These are phyloP conservation scores for Carpinus fangiana DNA, from an alignment of 306 rosid genomes.

Conservation along the genomic window DNA sequence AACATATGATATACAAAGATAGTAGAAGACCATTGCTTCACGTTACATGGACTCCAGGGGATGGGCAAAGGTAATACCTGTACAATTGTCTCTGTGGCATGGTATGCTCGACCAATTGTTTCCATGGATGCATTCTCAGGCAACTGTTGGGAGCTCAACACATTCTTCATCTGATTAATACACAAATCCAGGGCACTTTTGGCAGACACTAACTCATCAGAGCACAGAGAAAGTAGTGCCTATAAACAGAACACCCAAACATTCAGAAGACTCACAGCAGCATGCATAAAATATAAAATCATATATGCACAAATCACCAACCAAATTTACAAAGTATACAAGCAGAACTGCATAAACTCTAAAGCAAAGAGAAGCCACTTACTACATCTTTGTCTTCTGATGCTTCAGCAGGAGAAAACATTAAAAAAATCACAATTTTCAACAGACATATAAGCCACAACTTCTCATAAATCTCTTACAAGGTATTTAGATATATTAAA, in stretches of 20 bases:
- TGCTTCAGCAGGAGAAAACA: not conserved
- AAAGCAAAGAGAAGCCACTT: conserved; percentile 1
- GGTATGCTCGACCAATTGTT: conserved; percentile 92
- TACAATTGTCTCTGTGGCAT: conserved; percentile 92
- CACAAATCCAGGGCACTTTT: conserved; percentile 91
- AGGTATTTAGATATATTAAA: not conserved
- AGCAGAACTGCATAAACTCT: not conserved
- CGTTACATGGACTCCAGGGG: not conserved
- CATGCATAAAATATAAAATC: conserved; percentile 16
- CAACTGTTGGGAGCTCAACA: conserved; percentile 79
- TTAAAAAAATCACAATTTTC: not conserved
- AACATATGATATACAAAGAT: not conserved
- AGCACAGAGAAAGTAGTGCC: conserved; percentile 91
- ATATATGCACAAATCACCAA: conserved; percentile 3
- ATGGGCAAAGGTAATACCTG: conserved; percentile 57
- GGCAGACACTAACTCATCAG: conserved; percentile 83
- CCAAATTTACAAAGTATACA: not conserved
- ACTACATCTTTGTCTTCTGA: not conserved
- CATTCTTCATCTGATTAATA: conserved; percentile 88
- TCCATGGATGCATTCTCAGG: conserved; percentile 93
- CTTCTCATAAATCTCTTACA: not conserved
- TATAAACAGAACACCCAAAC: conserved; percentile 44
- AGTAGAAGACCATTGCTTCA: not conserved
- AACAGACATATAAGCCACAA: not conserved
- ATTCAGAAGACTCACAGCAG: conserved; percentile 30